Conservation (phyloP, 805 yeast species). For the Candida maltosa region DNA sequence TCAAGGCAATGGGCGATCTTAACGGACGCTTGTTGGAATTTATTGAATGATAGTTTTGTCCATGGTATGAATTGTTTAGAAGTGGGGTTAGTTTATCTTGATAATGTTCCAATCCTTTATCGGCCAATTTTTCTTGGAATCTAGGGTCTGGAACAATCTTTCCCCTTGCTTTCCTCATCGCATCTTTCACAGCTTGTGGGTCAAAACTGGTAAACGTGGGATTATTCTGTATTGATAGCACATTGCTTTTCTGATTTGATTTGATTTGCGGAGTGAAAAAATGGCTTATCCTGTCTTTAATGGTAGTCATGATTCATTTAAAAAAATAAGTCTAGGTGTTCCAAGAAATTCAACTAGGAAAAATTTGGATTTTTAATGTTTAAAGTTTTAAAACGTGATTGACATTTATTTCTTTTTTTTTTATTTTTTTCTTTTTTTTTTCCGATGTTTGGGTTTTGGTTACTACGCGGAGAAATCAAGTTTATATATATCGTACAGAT, state of each 20-base stretch:
- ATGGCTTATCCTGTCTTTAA: too few species aligned
- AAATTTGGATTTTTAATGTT: too few species aligned
- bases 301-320: too few species aligned
- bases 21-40: not conserved
- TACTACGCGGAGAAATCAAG: too few species aligned
- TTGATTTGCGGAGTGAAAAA: too few species aligned
- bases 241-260: not conserved
- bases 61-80: conserved; percentile 7
- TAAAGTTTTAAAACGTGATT: too few species aligned
- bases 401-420: too few species aligned
- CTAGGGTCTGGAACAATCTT: conserved; percentile 7
- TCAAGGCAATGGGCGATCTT: conserved; percentile 15
- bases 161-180: conserved; percentile 1
- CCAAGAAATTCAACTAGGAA: too few species aligned
- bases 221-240: not conserved
- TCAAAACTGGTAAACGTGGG: not conserved
- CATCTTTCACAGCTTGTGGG: not conserved
- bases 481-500: too few species aligned
- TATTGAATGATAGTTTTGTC: not conserved
- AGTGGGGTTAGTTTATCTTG: conserved; percentile 18
- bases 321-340: too few species aligned
- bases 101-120: conserved; percentile 4
- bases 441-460: too few species aligned
- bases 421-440: too few species aligned
- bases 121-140: not conserved